Conservation (phyloP, 1,284 basidiomycete species). For the Polyporus tsugae region DNA sequence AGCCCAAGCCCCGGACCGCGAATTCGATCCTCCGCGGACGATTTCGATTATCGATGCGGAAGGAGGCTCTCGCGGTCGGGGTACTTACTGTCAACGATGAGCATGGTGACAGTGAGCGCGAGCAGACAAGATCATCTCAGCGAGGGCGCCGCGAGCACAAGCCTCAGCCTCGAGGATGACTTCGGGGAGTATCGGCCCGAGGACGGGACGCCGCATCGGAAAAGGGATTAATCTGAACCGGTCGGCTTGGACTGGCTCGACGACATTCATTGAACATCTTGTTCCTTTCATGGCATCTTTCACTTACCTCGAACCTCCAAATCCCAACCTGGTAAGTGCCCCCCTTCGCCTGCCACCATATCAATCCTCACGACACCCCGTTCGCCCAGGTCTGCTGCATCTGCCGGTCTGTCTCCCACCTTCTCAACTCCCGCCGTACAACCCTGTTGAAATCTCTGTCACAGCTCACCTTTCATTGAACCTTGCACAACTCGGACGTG, state of each 20-base stretch:
- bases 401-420: constrained; percentile 61
- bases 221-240: no score
- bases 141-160: no score
- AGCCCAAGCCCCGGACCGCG: neutral
- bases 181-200: neutral
- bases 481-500: constrained; percentile 79
- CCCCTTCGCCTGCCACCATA: neutral
- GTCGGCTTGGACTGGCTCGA: no score
- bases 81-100: no score
- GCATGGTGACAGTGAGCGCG: no score
- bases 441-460: neutral
- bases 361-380: neutral
- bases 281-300: constrained; percentile 31
- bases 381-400: constrained; percentile 77
- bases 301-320: constrained; percentile 62
- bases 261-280: no score
- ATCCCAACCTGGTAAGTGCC: constrained; percentile 62
- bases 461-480: constrained; percentile 74
- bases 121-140: no score
- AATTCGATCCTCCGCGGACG: neutral
- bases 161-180: no score
- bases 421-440: constrained; percentile 9
- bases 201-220: neutral
- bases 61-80: neutral
- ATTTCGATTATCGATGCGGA: neutral